Evolutionary conservation across 441 rosid species (phyloP).

Genomic region (Theobroma grandiflorum): DNA sequence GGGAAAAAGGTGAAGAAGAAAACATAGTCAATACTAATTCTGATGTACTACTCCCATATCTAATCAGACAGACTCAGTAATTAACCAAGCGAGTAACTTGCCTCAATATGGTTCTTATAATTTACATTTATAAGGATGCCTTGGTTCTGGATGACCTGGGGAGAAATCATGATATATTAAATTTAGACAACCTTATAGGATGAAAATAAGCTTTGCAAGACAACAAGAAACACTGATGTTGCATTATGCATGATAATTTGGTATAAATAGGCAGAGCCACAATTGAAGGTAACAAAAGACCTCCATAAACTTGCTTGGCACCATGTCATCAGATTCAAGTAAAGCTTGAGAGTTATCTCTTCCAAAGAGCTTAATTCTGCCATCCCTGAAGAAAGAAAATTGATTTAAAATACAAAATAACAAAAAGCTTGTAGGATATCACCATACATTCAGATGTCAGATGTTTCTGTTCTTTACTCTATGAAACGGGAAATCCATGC

Average conservation of each 20-base stretch:
- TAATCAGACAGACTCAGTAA: slow-evolving; percentile 15
- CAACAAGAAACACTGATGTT: background rate
- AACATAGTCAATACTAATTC: background rate
- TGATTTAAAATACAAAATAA: background rate
- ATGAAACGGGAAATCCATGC: background rate
- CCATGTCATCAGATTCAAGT: slow-evolving; percentile 69
- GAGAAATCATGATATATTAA: slow-evolving; percentile 19
- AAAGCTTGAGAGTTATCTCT: slow-evolving; percentile 73
- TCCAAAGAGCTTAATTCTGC: slow-evolving; percentile 85
- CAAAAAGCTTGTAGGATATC: background rate
- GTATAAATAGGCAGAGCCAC: slow-evolving; percentile 1
- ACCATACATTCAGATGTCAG: background rate
- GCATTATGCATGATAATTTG: background rate
- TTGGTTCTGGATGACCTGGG: slow-evolving; percentile 78
- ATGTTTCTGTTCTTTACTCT: background rate
- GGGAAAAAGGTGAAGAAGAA: background rate
- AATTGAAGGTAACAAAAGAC: slow-evolving; percentile 43
- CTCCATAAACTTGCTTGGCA: slow-evolving; percentile 80
- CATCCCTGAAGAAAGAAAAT: slow-evolving; percentile 58
- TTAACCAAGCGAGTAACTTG: slow-evolving; percentile 39
- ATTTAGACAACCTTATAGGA: background rate
- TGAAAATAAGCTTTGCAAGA: background rate
- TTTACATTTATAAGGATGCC: slow-evolving; percentile 80
- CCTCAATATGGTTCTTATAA: slow-evolving; percentile 80
- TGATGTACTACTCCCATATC: background rate